Evolutionary conservation across 2,329 filamentous ascomycete species (phyloP), one percentile per base, ranked within the genome.

Genomic region (Alternaria atra): DNA sequence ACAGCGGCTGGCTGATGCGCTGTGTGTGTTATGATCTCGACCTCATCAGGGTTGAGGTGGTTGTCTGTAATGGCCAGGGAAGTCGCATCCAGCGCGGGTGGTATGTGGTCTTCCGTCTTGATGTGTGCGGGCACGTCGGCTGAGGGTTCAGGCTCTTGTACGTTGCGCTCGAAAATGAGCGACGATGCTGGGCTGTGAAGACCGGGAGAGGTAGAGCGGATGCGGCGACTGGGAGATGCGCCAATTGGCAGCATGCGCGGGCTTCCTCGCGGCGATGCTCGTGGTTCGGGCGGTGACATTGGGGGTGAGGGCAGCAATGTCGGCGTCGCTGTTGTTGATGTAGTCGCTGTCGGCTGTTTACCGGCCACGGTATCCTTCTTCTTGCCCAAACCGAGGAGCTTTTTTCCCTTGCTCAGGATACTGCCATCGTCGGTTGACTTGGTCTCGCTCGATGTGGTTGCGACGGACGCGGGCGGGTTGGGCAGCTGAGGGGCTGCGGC

Each of bases 121-220:
- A 98, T 97, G 75, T 98, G 94, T 7, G 91, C 89, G 3, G 94
- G 94, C 63, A 97, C 95, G n/a, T 92, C 91, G 1, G 92, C 90
- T 3, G 92, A 94, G 63, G 86, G 89, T 61, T 93, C 90, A 8
- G 73, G 72, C 59, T 97, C 94, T 79, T 97, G 94, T 25, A 98
- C 94, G 77, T 94, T 92, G 73, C 94, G 91, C 82, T 98, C 94
- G 76, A 98, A 98, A 72, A 98, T 97, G 71, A 86, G 83, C 48
- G 86, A 87, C 20, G 86, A 87, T 0, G 93, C 91, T 13, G 94
- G 92, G 20, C 93, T 97, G 54, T 90, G 87, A 89, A 94, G 80
- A 50, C 91, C 86, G 5, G 93, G 90, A 8, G 93, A 94, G 9
- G 87, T 86, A 12, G 90, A 89, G 69, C 84, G 84, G 44, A 92